Evolutionary conservation across 805 yeast genomes (phyloP), one percentile per base, ranked within the genome.

Genomic region (Blastobotrys attinorum): DNA sequence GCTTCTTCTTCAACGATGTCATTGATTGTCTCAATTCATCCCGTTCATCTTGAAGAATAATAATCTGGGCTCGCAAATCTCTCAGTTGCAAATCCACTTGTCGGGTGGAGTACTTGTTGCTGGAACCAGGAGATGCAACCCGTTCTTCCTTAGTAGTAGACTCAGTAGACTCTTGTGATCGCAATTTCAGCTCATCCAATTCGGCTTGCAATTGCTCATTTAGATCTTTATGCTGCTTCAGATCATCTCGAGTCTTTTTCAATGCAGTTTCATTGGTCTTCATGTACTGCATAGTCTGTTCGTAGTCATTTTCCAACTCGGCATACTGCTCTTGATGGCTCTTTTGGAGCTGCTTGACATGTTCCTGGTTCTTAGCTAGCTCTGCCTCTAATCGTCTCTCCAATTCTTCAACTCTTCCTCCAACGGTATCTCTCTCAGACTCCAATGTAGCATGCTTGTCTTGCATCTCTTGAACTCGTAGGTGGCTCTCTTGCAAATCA

Each of bases 61-160:
- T 82, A 51, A 87, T 67, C 59, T 86, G 95, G 3, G 95, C 95
- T 56, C 85, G 84, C 53, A 87, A 65, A 54, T 87, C 95, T 54
- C 83, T 79, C 36, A 87, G 73, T 62, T 81, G 83, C 67, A 86
- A 71, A 49, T 79, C 83, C 56, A 74, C 83, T 50, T 82, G 87
- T 37, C 83, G 59, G 17, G 47, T 41, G 22, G 47, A 46, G 34
- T 39, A 49, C 34, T 50, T 52, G 27, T 48, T 20, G 16, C 22
- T 22, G n/a, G 40, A 39, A 16, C 72, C 43, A 42, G 64, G 53
- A 31, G 57, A 66, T 36, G 56, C 66, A 16, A 56, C 61, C 7
- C 56, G 39, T 15, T 41, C 47, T 33, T 47, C 46, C 17, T 53
- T 60, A 17, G 64, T 45, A 22, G 56, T 62, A 16, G 55, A 58